phyloP scores from a whole-genome alignment of 371 early-diverging fungal species.

The Massospora cicadina region DNA sequence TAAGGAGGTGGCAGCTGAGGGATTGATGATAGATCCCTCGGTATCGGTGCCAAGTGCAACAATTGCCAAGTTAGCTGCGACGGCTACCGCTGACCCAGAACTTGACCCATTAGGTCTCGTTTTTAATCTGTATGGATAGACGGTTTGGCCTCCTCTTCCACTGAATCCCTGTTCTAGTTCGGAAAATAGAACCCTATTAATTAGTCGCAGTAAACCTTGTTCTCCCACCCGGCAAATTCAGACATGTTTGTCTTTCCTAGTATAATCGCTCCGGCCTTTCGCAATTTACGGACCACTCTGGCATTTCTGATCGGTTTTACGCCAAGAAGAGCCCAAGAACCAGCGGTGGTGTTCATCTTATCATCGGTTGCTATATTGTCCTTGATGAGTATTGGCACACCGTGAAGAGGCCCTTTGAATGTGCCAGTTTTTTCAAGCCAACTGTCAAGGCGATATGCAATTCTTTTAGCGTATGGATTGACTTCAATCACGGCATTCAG shows the following conservation, averaged over 20 bases:
- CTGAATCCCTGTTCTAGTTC: constrained; percentile 10
- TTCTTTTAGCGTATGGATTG: constrained; percentile 10
- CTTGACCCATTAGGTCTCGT: constrained; percentile 16
- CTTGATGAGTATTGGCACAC: constrained; percentile 15
- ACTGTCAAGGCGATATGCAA: constrained; percentile 11
- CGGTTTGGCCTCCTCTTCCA: constrained; percentile 13
- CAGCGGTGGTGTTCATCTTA: constrained; percentile 18
- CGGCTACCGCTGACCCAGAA: constrained; percentile 17
- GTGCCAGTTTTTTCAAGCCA: neutral
- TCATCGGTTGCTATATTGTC: constrained; percentile 20
- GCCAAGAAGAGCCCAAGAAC: constrained; percentile 10
- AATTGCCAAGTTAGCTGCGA: constrained; percentile 16
- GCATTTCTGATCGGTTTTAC: constrained; percentile 6
- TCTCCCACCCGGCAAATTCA: constrained; percentile 15
- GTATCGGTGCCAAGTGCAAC: constrained; percentile 19
- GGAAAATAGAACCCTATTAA: neutral
- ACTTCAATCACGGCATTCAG: constrained; percentile 13
- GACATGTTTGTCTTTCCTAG: constrained; percentile 18
- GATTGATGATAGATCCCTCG: constrained; percentile 17
- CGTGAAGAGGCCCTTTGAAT: constrained; percentile 11
- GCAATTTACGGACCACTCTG: constrained; percentile 11
- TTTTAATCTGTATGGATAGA: constrained; percentile 10
- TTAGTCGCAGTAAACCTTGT: neutral
- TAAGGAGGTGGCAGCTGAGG: constrained; percentile 13
- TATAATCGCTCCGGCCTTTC: constrained; percentile 18